Evolutionary conservation across 176 grass and related monocot species (phyloP).

Genomic region (Raddia distichophylla): DNA sequence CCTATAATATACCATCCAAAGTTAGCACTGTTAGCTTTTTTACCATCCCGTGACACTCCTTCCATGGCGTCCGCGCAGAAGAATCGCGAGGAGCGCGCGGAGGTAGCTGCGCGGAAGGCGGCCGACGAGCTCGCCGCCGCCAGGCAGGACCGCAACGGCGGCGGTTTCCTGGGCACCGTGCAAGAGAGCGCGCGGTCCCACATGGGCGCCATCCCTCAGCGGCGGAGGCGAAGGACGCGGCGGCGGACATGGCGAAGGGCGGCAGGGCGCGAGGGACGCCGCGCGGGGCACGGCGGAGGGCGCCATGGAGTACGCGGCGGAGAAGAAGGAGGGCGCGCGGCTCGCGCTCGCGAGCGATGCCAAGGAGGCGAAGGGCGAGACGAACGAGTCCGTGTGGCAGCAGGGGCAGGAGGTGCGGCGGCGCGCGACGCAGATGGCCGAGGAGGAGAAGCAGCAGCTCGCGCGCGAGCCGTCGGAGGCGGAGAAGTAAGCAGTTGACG

Average conservation of each 20-base stretch:
- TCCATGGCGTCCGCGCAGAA: too few species aligned
- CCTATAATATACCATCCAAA: too few species aligned
- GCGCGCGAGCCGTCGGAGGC: conserved; percentile 30
- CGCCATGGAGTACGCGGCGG: conserved; percentile 47
- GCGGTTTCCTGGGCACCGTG: conserved; percentile 39
- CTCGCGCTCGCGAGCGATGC: conserved; percentile 37
- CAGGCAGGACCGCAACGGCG: too few species aligned
- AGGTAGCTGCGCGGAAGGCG: too few species aligned
- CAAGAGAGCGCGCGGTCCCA: conserved; percentile 43
- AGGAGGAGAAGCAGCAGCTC: conserved; percentile 25
- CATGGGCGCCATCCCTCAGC: conserved; percentile 42
- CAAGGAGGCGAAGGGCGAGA: conserved; percentile 46
- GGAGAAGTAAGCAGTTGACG: conserved; percentile 29
- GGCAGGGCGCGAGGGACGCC: neutral
- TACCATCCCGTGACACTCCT: too few species aligned
- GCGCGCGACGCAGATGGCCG: conserved; percentile 47
- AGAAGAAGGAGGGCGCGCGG: conserved; percentile 40
- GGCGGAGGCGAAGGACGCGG: conserved; percentile 31
- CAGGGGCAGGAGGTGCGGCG: conserved; percentile 44
- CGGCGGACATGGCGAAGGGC: conserved; percentile 1
- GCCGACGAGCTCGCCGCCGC: too few species aligned
- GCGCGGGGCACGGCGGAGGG: conserved; percentile 27
- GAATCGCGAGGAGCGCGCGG: too few species aligned
- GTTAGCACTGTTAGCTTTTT: too few species aligned
- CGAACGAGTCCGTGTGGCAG: conserved; percentile 57